Conservation (phyloP, 306 rosid species). For the Citrullus colocynthis region DNA sequence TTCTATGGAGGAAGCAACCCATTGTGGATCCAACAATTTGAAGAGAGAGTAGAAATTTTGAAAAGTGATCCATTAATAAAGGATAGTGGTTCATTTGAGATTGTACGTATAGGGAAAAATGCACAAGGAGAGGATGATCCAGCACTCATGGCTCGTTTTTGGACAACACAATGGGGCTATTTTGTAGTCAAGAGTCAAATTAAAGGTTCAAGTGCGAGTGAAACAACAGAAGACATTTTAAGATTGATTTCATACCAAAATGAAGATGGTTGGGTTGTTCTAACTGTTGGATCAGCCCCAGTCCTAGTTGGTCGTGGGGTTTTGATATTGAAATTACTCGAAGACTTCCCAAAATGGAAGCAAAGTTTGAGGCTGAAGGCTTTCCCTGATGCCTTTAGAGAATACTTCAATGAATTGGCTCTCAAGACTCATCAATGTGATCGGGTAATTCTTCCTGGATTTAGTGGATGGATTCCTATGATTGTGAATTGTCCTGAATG, state of each 20-base stretch:
- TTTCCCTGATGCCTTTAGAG: constrained; percentile 1
- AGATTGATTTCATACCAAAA: constrained; percentile 31
- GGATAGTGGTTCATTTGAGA: background rate
- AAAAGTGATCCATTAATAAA: background rate
- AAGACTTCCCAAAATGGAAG: constrained; percentile 36
- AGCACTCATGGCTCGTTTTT: background rate
- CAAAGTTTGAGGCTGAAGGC: constrained; percentile 14
- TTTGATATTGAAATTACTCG: constrained; percentile 17
- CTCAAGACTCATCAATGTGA: background rate
- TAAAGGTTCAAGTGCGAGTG: background rate
- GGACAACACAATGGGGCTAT: constrained; percentile 16
- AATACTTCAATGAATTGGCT: constrained; percentile 11
- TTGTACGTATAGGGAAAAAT: constrained; percentile 14
- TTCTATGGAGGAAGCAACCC: constrained; percentile 44
- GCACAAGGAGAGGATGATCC: constrained; percentile 11
- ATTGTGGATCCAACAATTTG: constrained; percentile 46
- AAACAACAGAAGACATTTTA: constrained; percentile 26
- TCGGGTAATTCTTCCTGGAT: constrained; percentile 2
- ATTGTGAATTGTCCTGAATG: constrained; percentile 37
- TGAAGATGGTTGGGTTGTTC: constrained; percentile 33
- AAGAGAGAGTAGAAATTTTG: constrained; percentile 10
- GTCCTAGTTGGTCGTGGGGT: constrained; percentile 24
- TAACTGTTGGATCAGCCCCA: constrained; percentile 27
- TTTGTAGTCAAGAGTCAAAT: background rate
- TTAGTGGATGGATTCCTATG: constrained; percentile 26